Evolutionary conservation across 129 eudicot genomes (phyloP).

Genomic region (Helichrysum umbraculigerum): DNA sequence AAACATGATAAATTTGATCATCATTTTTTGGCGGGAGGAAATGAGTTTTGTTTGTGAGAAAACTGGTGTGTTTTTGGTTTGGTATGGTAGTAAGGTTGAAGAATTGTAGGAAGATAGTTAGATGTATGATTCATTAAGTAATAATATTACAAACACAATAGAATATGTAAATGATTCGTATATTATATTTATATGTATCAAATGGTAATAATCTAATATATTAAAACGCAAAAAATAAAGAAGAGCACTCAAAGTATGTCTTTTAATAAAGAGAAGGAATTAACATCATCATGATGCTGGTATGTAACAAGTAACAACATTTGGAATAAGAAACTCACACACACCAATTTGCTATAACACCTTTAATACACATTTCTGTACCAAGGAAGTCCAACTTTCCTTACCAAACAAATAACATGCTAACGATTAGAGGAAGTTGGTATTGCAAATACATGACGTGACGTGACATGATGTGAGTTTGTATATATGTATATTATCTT

Average conservation of each 20-base stretch:
- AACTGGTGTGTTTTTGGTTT: slow-evolving; percentile 38
- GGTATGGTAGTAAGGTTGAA: slow-evolving; percentile 33
- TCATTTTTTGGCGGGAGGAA: slow-evolving; percentile 26
- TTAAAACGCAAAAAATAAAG: too few relatives aligned
- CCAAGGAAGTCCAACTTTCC: too few relatives aligned
- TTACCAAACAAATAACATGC: too few relatives aligned
- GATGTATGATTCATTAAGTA: slow-evolving; percentile 21
- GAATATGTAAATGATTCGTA: background rate
- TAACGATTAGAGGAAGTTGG: too few relatives aligned
- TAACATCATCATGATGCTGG: background rate
- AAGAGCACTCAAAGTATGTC: background rate
- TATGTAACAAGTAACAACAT: background rate
- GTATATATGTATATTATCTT: too few relatives aligned
- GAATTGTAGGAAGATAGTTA: slow-evolving; percentile 28
- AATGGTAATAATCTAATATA: too few relatives aligned
- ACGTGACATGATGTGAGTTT: too few relatives aligned
- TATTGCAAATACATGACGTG: too few relatives aligned
- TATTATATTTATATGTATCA: too few relatives aligned
- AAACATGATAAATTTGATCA: slow-evolving; percentile 37
- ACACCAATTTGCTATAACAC: too few relatives aligned
- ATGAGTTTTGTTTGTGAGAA: slow-evolving; percentile 22
- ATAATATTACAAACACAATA: background rate
- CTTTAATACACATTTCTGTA: too few relatives aligned
- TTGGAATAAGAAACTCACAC: background rate
- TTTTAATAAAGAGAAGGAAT: too few relatives aligned